These are phyloP conservation scores for Euphorbia peplus DNA, from an alignment of 345 rosid genomes.

Conservation along the genomic window DNA sequence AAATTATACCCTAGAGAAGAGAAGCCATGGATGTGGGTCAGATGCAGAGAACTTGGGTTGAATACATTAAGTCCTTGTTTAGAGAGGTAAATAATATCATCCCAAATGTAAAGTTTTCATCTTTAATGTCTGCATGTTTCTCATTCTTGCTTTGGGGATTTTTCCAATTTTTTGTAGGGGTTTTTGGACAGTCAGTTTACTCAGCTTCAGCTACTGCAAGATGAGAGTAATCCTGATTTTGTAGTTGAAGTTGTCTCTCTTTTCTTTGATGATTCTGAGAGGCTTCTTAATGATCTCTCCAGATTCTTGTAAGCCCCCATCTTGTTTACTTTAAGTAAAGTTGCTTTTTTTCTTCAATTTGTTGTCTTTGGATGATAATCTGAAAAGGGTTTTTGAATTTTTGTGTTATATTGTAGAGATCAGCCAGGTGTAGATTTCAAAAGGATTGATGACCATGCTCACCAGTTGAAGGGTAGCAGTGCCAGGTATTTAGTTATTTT, in stretches of 20 bases:
- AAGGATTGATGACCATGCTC: conserved; percentile 82
- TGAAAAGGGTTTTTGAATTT: not conserved
- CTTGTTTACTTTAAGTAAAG: not conserved
- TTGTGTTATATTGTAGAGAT: conserved; percentile 38
- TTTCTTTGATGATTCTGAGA: conserved; percentile 90
- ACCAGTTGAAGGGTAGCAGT: conserved; percentile 97
- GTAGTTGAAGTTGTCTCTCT: conserved; percentile 89
- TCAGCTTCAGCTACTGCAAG: conserved; percentile 89
- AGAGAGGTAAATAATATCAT: conserved; percentile 56
- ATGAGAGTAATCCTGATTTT: conserved; percentile 96
- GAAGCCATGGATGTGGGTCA: conserved; percentile 63
- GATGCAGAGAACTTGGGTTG: conserved; percentile 77
- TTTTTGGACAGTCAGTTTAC: conserved; percentile 77
- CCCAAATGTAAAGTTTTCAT: not conserved
- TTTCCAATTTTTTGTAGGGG: conserved; percentile 40
- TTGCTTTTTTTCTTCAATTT: no score
- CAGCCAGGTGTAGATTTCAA: conserved; percentile 79
- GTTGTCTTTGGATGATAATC: no score
- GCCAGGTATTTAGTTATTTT: conserved; percentile 50
- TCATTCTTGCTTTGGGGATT: not conserved
- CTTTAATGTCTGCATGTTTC: not conserved
- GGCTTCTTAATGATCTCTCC: conserved; percentile 80
- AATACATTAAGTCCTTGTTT: conserved; percentile 72
- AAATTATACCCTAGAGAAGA: no score
- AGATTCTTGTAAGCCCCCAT: conserved; percentile 50